Conservation (phyloP, 176 grass and related monocot genomes). For the Coix lacrymajobi region DNA sequence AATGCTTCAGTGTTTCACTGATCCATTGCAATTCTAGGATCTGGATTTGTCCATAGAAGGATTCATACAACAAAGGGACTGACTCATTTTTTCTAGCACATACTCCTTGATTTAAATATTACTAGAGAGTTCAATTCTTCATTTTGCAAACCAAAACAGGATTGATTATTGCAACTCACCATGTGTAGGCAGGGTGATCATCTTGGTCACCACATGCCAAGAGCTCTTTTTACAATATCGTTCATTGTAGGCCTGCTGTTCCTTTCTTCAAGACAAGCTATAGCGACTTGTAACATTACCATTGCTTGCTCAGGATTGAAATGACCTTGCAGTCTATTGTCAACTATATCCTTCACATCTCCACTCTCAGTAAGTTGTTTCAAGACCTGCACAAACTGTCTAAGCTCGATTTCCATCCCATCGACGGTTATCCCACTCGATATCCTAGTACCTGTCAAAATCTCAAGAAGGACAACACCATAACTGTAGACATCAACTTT, state of each 20-base stretch:
- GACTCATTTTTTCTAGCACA: neutral
- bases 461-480: conserved; percentile 55
- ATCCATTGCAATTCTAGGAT: neutral
- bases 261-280: conserved; percentile 52
- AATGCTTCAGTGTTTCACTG: neutral
- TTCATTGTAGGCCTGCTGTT: conserved; percentile 57
- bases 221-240: conserved; percentile 42
- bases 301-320: conserved; percentile 37
- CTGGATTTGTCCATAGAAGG: neutral
- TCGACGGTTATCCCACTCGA: conserved; percentile 29
- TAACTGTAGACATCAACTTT: conserved; percentile 71
- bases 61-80: neutral
- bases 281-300: conserved; percentile 32
- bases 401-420: conserved; percentile 10
- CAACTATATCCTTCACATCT: conserved; percentile 39
- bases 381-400: conserved; percentile 29
- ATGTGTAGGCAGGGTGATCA: conserved; percentile 41
- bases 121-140: neutral
- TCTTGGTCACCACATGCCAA: conserved; percentile 44
- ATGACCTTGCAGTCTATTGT: conserved; percentile 37
- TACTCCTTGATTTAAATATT: neutral
- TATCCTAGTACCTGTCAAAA: conserved; percentile 49
- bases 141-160: neutral
- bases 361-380: conserved; percentile 23
- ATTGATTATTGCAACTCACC: conserved; percentile 23